A percentile compares a stretch with the other conserved stretches of the same genome.
Conservation (phyloP, 331 rosid species). For the Quercus lobata region DNA sequence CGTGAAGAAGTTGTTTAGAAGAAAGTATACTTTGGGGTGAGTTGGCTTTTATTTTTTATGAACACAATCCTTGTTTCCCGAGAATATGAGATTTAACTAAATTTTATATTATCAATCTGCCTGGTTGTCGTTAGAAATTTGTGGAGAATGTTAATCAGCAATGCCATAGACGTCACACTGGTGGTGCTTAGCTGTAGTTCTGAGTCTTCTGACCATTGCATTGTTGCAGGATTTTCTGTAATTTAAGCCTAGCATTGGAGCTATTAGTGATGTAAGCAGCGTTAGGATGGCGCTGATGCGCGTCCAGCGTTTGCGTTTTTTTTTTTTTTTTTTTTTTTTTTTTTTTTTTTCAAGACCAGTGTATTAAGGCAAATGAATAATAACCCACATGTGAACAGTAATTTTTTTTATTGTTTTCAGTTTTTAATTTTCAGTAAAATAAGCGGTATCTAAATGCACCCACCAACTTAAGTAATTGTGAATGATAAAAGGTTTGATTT, state of each 20-base stretch:
- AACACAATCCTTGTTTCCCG: background rate
- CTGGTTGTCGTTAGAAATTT: background rate
- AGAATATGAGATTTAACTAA: background rate
- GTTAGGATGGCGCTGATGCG: too few species aligned
- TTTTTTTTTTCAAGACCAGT: too few species aligned
- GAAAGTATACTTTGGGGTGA: background rate
- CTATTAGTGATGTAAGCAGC: background rate
- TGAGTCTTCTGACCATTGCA: background rate
- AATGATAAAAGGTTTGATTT: too few species aligned
- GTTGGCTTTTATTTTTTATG: background rate
- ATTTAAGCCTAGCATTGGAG: background rate
- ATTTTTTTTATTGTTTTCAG: too few species aligned
- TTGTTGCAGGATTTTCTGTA: background rate
- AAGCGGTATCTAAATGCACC: accelerated
- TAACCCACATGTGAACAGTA: too few species aligned
- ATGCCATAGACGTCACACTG: background rate
- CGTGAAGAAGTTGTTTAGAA: background rate
- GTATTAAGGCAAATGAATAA: too few species aligned
- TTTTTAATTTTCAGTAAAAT: too few species aligned
- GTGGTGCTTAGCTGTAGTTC: background rate
- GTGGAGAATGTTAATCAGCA: background rate
- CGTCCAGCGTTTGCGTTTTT: too few species aligned
- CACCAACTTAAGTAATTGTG: too few species aligned
- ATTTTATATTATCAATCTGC: background rate
- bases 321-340: too few species aligned